These are phyloP conservation scores for Amanita pallidorosea DNA, from an alignment of 768 basidiomycete genomes.

Conservation along the genomic window DNA sequence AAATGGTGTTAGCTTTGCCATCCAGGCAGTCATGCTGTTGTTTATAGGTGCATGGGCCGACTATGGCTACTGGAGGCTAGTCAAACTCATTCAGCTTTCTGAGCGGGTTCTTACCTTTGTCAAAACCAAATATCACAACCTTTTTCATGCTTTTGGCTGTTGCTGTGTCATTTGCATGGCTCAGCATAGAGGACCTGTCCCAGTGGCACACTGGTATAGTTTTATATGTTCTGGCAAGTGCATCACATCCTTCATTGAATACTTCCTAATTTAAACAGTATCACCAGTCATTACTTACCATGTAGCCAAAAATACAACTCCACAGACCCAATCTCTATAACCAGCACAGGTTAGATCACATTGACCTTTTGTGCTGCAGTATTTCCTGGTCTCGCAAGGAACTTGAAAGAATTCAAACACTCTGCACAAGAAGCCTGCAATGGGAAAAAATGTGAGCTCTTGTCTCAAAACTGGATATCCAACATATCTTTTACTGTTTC, in stretches of 20 bases:
- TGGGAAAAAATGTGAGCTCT: conserved; percentile 39
- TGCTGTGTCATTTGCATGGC: conserved; percentile 67
- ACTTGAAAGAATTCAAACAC: conserved; percentile 57
- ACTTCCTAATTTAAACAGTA: not conserved
- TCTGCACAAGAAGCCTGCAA: conserved; percentile 29
- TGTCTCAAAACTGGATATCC: conserved; percentile 62
- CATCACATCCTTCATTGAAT: conserved; percentile 13
- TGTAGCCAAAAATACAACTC: conserved; percentile 17
- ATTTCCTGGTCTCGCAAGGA: conserved; percentile 63
- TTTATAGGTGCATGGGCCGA: conserved; percentile 72
- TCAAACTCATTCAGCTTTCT: not conserved
- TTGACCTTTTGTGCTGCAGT: conserved; percentile 81
- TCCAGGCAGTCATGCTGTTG: conserved; percentile 59
- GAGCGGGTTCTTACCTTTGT: conserved; percentile 3
- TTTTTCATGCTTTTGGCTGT: conserved; percentile 59
- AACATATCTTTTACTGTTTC: conserved; percentile 65
- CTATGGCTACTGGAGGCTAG: conserved; percentile 65
- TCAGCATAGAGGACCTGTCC: conserved; percentile 56
- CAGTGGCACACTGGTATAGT: conserved; percentile 53
- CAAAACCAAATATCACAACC: conserved; percentile 67
- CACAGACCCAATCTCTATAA: not conserved
- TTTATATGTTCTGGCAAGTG: conserved; percentile 55
- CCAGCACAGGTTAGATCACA: conserved; percentile 32
- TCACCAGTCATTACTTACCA: conserved; percentile 61
- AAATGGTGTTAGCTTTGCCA: conserved; percentile 70